phyloP scores from a whole-genome alignment of 2,329 filamentous ascomycete genomes.

The Raffaelea albimanens region DNA sequence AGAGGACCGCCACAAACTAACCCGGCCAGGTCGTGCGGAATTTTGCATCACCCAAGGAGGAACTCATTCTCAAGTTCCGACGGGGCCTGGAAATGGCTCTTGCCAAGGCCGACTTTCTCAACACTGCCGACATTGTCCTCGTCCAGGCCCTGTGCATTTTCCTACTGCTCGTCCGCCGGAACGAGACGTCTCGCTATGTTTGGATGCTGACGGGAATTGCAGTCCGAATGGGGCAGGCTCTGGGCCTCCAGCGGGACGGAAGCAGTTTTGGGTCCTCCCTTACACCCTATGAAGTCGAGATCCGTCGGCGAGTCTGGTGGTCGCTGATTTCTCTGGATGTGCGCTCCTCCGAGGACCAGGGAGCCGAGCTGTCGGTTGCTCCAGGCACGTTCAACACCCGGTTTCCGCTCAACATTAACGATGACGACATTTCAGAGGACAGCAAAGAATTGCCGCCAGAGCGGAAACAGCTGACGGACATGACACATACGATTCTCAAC shows the following conservation, averaged over 20 bases:
- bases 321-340: conserved; percentile 48
- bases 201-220: conserved; percentile 51
- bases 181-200: conserved; percentile 42
- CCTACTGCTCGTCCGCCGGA: conserved; percentile 35
- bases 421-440: conserved; percentile 35
- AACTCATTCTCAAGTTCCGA: conserved; percentile 37
- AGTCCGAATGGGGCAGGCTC: conserved; percentile 48
- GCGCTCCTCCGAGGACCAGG: conserved; percentile 40
- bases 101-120: conserved; percentile 47
- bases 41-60: conserved; percentile 32
- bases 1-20: too few relatives aligned
- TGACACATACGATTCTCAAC: conserved; percentile 32
- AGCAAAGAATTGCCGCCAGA: conserved; percentile 35
- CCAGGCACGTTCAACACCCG: conserved; percentile 35
- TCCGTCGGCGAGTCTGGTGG: conserved; percentile 53
- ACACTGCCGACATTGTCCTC: conserved; percentile 44
- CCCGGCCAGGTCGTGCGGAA: conserved; percentile 19
- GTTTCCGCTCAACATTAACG: conserved; percentile 48
- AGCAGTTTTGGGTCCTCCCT: conserved; percentile 33
- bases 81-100: conserved; percentile 48
- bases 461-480: conserved; percentile 43
- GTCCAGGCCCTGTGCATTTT: conserved; percentile 51
- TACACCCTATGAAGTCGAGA: conserved; percentile 48
- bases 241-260: conserved; percentile 51
- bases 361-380: conserved; percentile 32